Evolutionary conservation across 1,284 basidiomycete genomes (phyloP).

Genomic region (Cutaneotrichosporon spelunceum): DNA sequence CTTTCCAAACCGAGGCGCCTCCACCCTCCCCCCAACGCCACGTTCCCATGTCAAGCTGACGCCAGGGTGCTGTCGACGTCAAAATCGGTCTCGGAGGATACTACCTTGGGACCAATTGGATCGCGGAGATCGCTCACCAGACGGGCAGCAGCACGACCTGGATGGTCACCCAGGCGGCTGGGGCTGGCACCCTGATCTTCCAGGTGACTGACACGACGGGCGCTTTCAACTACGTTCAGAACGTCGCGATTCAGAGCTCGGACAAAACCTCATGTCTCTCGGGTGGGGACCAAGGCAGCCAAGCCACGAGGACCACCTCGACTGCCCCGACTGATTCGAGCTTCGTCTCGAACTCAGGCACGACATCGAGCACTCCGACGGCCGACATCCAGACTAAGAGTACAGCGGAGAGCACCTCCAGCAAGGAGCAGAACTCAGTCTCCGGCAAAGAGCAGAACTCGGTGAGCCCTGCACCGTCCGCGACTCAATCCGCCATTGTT

Average conservation of each 20-base stretch:
- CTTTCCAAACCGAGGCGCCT: neutral
- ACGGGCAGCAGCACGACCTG: constrained; percentile 29
- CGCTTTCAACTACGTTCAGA: constrained; percentile 44
- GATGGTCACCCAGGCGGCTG: constrained; percentile 36
- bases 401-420: neutral
- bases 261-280: constrained; percentile 35
- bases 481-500: neutral
- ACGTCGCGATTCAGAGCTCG: constrained; percentile 32
- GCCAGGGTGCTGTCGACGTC: constrained; percentile 37
- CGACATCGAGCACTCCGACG: neutral
- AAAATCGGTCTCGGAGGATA: constrained; percentile 43
- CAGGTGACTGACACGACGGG: constrained; percentile 41
- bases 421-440: neutral
- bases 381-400: neutral
- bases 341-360: neutral
- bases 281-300: neutral
- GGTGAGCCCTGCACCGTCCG: neutral
- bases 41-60: neutral
- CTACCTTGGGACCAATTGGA: constrained; percentile 36
- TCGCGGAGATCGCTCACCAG: constrained; percentile 22
- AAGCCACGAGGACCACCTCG: neutral
- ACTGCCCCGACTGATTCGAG: no score
- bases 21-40: neutral
- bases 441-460: neutral
- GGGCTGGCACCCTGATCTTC: constrained; percentile 40